Evolutionary conservation across 108 stramenopile species (phyloP), one percentile per base, ranked within the genome.

Genomic region (Nitzschia sp.): DNA sequence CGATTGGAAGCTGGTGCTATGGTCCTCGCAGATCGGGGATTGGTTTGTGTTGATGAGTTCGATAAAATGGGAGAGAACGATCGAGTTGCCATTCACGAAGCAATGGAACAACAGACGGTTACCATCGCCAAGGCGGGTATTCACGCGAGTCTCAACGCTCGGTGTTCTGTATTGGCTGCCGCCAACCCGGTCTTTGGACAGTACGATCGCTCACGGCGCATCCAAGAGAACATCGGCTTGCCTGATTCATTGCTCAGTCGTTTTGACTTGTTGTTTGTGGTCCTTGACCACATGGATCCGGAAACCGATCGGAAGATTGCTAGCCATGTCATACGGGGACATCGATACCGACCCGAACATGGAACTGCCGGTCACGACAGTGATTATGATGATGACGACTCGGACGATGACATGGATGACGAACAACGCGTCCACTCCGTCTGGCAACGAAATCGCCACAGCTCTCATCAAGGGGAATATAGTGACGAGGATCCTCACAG

Each of bases 71-170:
- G 88, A 27, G 94, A 96, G 61, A 82, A 80, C 33, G 95, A 97
- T 80, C 90, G 97, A 22, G 98, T 98, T 15, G 98, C 98, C 11
- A 98, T 99, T 54, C 98, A 98, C 84, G 98, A 99, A 79, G 99
- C 98, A 0, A 99, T 99, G 99, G 99, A 99, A 84, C 99, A 99
- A 70, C 99, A 99, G 73, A 99, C 99, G 27, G 99, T 99, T 0
- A 99, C 99, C 26, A 99, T 99, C 84, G 98, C 99, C 68, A 99
- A 99, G 85, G 98, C 96, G 0, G 96, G 98, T 1, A 91, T 98
- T 53, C 96, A 98, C 69, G 98, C 96, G 5, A 81, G 87, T 62
- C 80, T 98, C 16, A 98, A 97, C 69, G 97, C 96, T 0, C 60
- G 95, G 36, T 99, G 99, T 72, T 93, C 95, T n/a, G 99, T 99